Evolutionary conservation across 139 green algal genomes (phyloP), one percentile per base, ranked within the genome.

Genomic region (Ettlia oleoabundans): DNA sequence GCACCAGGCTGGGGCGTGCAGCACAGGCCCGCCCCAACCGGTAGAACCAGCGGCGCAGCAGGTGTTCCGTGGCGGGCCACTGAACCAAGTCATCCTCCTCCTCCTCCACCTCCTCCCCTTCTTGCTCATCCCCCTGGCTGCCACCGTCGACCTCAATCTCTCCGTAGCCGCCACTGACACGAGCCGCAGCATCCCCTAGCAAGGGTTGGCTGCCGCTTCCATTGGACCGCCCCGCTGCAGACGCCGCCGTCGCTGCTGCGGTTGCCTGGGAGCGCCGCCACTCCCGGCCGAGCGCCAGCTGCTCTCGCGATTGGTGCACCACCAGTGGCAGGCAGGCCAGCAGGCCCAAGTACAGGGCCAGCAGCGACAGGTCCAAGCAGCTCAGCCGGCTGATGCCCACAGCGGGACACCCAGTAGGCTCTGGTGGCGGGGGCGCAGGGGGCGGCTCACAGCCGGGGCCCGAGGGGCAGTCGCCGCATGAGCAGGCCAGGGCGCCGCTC

Each of bases 401-500:
- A 21, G 81, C 90, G 1, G 81, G 80, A 86, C 92, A 96, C 43
- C 70, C 76, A 5, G 76, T 30, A 0, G 79, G 40, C 40, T 65
- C 18, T 26, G 90, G 87, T 2, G 89, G 78, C 15, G 87, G 89
- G 3, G 87, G 85, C 28, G 87, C 71, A 21, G 80, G 81, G 19
- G 87, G 85, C 81, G 84, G 76, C 32, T 61, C 55, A 76, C 94
- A 97, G 24, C 86, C 86, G 0, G 87, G 82, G 0, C 85, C 94
- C 1, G 83, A 85, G 2, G 95, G 94, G 87, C 95, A 98, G 88
- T 98, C 95, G 0, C 87, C 90, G 88, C 95, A 98, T 33, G 93
- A 97, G 92, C 95, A 98, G 28, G 83, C 78, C 41, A 96, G 88
- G 10, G 88, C 76, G 6, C 86, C 69, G 42, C 96, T 93, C 1